Evolutionary conservation across 257 asterid genomes (phyloP).

Genomic region (Nicotiana attenuata): DNA sequence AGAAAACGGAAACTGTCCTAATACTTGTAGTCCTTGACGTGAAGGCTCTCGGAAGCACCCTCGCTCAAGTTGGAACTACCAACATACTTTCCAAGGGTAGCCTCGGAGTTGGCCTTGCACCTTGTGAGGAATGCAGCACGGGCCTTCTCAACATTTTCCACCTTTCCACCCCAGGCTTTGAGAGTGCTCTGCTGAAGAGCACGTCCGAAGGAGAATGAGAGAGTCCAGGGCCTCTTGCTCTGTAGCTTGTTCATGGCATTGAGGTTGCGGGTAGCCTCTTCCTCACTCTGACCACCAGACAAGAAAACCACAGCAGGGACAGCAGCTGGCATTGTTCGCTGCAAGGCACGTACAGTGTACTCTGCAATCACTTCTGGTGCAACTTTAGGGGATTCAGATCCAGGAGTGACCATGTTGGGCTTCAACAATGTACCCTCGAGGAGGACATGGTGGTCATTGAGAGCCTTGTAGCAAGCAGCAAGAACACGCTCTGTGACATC

Average conservation of each 20-base stretch:
- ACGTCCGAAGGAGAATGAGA: conserved; percentile 88
- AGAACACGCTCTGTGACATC: conserved; percentile 73
- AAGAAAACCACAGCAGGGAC: conserved; percentile 92
- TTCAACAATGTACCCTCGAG: conserved; percentile 68
- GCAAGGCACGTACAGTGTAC: conserved; percentile 79
- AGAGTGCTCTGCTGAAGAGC: conserved; percentile 95
- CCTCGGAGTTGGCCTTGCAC: conserved; percentile 89
- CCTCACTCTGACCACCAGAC: conserved; percentile 96
- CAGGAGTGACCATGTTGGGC: conserved; percentile 84
- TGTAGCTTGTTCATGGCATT: conserved; percentile 82
- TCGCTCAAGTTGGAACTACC: conserved; percentile 46
- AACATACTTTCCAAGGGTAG: conserved; percentile 70
- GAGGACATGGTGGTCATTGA: conserved; percentile 66
- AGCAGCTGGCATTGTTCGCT: conserved; percentile 90
- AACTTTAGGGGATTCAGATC: conserved; percentile 54
- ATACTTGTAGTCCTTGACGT: conserved; percentile 81
- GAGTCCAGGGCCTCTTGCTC: conserved; percentile 82
- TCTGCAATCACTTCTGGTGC: conserved; percentile 70
- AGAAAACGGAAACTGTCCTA: conserved; percentile 20
- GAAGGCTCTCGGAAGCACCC: conserved; percentile 93
- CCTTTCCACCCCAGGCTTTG: conserved; percentile 90
- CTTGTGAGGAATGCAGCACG: conserved; percentile 66
- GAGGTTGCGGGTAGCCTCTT: conserved; percentile 78
- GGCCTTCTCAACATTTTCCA: conserved; percentile 61
- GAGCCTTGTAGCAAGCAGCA: conserved; percentile 71